These are phyloP conservation scores for Fusarium ambrosium DNA, from an alignment of 2,329 filamentous ascomycete genomes.

Conservation along the genomic window DNA sequence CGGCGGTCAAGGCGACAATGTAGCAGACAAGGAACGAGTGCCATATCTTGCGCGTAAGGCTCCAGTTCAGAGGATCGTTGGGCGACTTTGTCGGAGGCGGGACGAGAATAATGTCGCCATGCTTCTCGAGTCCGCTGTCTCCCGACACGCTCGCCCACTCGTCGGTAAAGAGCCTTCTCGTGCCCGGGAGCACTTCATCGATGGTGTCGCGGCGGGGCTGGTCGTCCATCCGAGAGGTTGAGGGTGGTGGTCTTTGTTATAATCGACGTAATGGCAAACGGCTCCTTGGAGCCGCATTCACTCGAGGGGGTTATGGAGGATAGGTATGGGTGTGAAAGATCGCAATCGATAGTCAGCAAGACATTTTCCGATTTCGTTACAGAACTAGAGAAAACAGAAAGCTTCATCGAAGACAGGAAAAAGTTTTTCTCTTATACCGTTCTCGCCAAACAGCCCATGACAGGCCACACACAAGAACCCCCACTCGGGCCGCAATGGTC, in stretches of 20 bases:
- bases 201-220: constrained; percentile 30
- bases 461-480: not conserved
- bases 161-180: constrained; percentile 47
- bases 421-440: constrained; percentile 24
- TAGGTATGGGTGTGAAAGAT: constrained; percentile 35
- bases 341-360: constrained; percentile 38
- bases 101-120: constrained; percentile 63
- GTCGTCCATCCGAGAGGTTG: constrained; percentile 38
- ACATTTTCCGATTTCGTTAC: constrained; percentile 25
- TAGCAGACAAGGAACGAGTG: constrained; percentile 65
- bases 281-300: constrained; percentile 42
- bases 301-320: constrained; percentile 33
- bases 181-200: constrained; percentile 49
- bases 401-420: not conserved
- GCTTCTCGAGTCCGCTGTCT: constrained; percentile 45
- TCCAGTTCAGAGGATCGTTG: constrained; percentile 68
- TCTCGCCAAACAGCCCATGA: constrained; percentile 3
- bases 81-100: constrained; percentile 67
- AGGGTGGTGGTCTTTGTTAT: constrained; percentile 8
- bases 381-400: not conserved
- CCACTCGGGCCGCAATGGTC: constrained; percentile 40
- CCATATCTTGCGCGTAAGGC: constrained; percentile 61
- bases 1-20: constrained; percentile 67
- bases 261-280: constrained; percentile 25
- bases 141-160: constrained; percentile 45